These are phyloP conservation scores for Isochrysis galbana DNA, from an alignment of 78 protist species.

Conservation along the genomic window DNA sequence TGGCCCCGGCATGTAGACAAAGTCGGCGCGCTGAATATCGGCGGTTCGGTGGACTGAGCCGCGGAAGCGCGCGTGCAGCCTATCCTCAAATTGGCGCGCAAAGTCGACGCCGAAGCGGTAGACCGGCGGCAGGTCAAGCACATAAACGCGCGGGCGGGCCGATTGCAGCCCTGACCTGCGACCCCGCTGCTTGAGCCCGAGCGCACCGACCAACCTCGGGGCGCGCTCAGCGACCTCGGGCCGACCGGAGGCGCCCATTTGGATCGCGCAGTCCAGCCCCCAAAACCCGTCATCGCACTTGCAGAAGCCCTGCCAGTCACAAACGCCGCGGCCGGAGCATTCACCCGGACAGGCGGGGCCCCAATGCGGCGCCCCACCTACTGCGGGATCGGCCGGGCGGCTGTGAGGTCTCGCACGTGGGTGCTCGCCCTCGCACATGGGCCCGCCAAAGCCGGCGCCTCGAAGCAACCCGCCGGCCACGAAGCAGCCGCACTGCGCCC, in stretches of 20 bases:
- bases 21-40: neutral
- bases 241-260: neutral
- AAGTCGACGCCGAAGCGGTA: neutral
- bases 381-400: neutral
- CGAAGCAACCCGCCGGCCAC: neutral
- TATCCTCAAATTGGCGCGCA: neutral
- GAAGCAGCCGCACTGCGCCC: constrained; percentile 10
- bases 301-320: constrained; percentile 29
- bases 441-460: neutral
- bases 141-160: neutral
- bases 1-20: neutral
- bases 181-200: neutral
- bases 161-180: neutral
- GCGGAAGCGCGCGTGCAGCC: neutral
- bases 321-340: neutral
- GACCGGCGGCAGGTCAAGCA: neutral
- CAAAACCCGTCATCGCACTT: neutral
- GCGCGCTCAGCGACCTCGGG: neutral
- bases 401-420: no score
- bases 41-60: neutral
- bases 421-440: neutral
- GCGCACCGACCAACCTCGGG: neutral
- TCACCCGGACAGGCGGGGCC: neutral
- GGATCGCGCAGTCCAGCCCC: constrained; percentile 5
- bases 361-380: neutral